A percentile compares a stretch with the other conserved stretches of the same genome.
phyloP scores from a whole-genome alignment of 352 stramenopile genomes.

The Pseudoperonospora humuli region DNA sequence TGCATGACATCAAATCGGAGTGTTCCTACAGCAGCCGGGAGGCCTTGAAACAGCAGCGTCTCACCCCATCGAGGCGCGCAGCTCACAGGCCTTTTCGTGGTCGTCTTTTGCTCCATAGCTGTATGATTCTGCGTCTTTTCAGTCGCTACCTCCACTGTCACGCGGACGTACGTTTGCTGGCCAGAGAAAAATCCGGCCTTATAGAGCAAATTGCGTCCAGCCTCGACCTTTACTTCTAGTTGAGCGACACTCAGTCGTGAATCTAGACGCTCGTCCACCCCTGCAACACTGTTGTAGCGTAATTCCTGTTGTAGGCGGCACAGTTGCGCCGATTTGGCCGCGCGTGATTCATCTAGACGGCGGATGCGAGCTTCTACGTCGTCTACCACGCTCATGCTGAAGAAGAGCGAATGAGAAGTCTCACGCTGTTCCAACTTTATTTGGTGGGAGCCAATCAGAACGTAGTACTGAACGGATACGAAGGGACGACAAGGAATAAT shows the following conservation, averaged over 20 bases:
- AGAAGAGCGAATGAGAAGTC: not conserved
- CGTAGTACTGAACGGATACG: too few species aligned
- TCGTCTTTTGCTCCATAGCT: conserved; percentile 30
- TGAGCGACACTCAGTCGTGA: conserved; percentile 31
- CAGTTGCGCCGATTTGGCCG: conserved; percentile 36
- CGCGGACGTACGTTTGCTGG: conserved; percentile 46
- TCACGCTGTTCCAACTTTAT: not conserved
- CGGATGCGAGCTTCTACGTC: conserved; percentile 51
- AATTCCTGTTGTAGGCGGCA: conserved; percentile 37
- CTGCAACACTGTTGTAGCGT: conserved; percentile 35
- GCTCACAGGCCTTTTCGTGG: conserved; percentile 27
- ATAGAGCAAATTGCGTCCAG: conserved; percentile 37
- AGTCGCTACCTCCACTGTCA: conserved; percentile 27
- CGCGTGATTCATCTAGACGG: conserved; percentile 39
- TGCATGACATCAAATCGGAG: conserved; percentile 52
- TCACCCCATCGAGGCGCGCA: conserved; percentile 34
- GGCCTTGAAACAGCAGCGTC: conserved; percentile 32
- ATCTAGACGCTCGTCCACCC: conserved; percentile 47
- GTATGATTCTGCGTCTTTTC: conserved; percentile 10
- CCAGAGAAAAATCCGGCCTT: conserved; percentile 38
- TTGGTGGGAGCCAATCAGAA: not conserved
- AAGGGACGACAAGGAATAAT: not conserved
- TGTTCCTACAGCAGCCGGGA: conserved; percentile 34
- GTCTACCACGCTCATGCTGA: conserved; percentile 48
- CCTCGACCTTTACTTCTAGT: conserved; percentile 39